Conservation (phyloP, 192 early-diverging fungal genomes). For the Oehlia diaphana region DNA sequence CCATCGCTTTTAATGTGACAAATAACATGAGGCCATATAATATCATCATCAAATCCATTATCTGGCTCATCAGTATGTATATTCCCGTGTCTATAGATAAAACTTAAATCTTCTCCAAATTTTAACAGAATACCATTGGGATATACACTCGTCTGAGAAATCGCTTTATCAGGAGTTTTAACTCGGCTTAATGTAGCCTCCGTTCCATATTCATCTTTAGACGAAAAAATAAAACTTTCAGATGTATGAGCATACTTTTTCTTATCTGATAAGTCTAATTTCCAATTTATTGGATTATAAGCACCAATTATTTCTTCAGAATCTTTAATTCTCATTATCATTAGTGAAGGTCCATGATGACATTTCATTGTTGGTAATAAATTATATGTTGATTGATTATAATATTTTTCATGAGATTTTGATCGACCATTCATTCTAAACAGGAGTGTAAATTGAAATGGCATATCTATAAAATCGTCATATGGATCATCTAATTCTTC, state of each 20-base stretch:
- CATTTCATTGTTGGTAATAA: constrained; percentile 23
- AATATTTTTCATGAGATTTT: neutral
- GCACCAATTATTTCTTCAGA: neutral
- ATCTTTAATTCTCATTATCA: constrained; percentile 2
- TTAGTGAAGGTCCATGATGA: constrained; percentile 13
- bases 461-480: neutral
- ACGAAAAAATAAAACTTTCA: constrained; percentile 20
- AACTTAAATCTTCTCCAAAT: constrained; percentile 4
- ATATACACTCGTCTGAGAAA: neutral
- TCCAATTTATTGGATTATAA: constrained; percentile 19
- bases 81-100: neutral
- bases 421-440: neutral
- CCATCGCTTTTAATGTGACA: neutral
- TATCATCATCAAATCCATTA: neutral
- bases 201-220: neutral
- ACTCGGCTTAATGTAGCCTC: neutral
- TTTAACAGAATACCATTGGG: neutral
- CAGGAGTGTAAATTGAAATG: constrained; percentile 11
- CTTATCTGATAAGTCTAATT: neutral
- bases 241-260: neutral
- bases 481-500: neutral
- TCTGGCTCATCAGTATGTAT: neutral
- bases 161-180: constrained; percentile 14
- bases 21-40: neutral
- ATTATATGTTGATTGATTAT: constrained; percentile 4